Evolutionary conservation across 495 filamentous ascomycete genomes (phyloP), one percentile per base, ranked within the genome.

Genomic region (Aspergillus carlsbadensis): DNA sequence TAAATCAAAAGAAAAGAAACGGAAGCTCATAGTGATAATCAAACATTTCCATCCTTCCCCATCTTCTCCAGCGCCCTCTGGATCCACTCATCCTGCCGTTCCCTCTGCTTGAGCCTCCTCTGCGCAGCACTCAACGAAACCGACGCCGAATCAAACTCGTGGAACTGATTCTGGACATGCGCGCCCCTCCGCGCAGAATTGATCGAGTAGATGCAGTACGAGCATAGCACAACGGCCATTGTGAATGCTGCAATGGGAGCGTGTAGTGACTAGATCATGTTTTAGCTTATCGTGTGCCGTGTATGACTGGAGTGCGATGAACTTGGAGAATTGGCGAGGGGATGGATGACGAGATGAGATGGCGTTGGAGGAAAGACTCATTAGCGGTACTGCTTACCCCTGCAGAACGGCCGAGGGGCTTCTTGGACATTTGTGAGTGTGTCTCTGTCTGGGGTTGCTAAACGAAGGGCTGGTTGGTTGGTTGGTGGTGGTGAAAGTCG

Each of bases 121-220:
- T 54, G 40, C 54, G n/a, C n/a, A n/a, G n/a, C n/a, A n/a, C n/a
- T n/a, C n/a, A n/a, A n/a, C n/a, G n/a, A n/a, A n/a, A 18, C 31
- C 41, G 52, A 37, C n/a, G 41, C 8, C 10, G 21, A 40, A 24
- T 8, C 10, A 37, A 10, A 17, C 17, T 33, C 14, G 11, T 70
- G 65, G 2, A 70, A 70, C 41, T 75, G 2, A 31, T 6, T 14
- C 10, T 50, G 34, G 24, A 13, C 10, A 7, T 50, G 47, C 10
- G 20, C 34, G 15, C 34, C 72, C 20, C 65, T 68, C 37, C 73
- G 66, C 1, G 79, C 79, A 21, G 76, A 70, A 36, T 69, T 65
- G 45, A 82, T 81, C 1, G 78, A 80, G 22, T 68, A 76, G 56
- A 79, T 58, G 55, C 75, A 74, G 60, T 82, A 81, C 31, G 77